Evolutionary conservation across 345 rosid species (phyloP), one percentile per base, ranked within the genome.

Genomic region (Psidium guajava): DNA sequence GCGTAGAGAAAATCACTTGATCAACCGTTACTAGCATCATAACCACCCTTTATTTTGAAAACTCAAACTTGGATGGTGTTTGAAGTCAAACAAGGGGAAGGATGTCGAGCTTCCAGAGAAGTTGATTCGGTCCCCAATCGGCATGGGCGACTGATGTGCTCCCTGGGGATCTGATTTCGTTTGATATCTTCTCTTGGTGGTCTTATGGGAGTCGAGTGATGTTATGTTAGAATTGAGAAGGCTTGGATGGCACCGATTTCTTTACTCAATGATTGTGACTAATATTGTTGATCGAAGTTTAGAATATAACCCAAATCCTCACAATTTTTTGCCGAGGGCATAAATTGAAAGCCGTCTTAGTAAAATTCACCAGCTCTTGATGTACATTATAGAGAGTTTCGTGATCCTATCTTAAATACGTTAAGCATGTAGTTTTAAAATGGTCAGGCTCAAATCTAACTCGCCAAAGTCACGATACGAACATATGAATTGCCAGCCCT

Each of bases 41-140:
- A 36, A 11, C 1, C 0, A 0, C 11, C 75, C 44, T 64, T 16
- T 0, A 2, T 14, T 27, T 59, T 0, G 0, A 59, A 61, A 61
- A 61, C 74, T 28, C 24, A 2, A 64, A 12, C 12, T 8, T 32
- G 24, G 44, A 64, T 10, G 1, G 24, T 40, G 36, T 64, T 64
- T 8, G 3, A 64, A 8, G 44, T 64, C 18, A 21, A 32, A 18
- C 22, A 9, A 2, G 12, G 3, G 40, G 9, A 56, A 56, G 10
- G n/a, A 1, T 1, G 59, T 24, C n/a, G 27, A 56, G 5, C 25
- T 22, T 10, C n/a, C 24, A 8, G 12, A 1, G n/a, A 13, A 22
- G 13, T 56, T 56, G 59, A 56, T 22, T 56, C 5, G 5, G 11
- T 56, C n/a, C n/a, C 5, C 2, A 2, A 9, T 56, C n/a, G 5